Percentiles rank a stretch among this genome's conserved stretches.
Evolutionary conservation across 2,329 filamentous ascomycete species (phyloP).

Genomic region (Diaporthe sp.): DNA sequence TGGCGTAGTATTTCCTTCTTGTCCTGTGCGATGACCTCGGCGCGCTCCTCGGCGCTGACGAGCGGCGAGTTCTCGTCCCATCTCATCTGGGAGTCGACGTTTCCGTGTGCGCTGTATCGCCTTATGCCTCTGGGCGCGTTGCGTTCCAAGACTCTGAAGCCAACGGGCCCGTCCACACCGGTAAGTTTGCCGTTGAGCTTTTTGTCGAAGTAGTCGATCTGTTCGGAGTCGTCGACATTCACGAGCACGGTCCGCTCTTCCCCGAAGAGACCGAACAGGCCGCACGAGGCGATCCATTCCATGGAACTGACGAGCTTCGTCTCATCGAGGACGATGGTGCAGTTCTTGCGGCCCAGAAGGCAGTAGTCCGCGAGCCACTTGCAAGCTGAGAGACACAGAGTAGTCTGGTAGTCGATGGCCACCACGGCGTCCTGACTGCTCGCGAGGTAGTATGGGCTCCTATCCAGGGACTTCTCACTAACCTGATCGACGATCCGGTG

Average conservation of each 20-base stretch:
- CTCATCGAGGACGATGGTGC: background rate
- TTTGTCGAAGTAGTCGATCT: background rate
- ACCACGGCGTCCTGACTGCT: background rate
- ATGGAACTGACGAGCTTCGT: background rate
- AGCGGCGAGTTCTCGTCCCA: background rate
- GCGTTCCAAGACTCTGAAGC: accelerated
- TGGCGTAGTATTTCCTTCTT: background rate
- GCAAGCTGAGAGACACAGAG: accelerated
- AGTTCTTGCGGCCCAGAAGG: conserved; percentile 1
- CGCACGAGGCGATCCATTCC: background rate
- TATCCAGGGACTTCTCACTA: background rate
- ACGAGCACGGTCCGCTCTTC: background rate
- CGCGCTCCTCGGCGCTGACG: background rate
- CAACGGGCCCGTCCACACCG: too few species aligned
- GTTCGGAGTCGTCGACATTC: background rate
- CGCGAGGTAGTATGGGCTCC: background rate
- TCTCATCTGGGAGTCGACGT: background rate
- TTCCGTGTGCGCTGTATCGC: background rate
- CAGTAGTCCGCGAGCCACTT: background rate
- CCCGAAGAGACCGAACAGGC: background rate
- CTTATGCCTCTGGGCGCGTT: background rate
- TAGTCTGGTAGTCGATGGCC: background rate
- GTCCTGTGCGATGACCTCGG: background rate
- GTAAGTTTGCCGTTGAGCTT: background rate
- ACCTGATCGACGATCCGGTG: too few species aligned